These are phyloP conservation scores for Salix suchowensis DNA, from an alignment of 345 rosid species.

Conservation along the genomic window DNA sequence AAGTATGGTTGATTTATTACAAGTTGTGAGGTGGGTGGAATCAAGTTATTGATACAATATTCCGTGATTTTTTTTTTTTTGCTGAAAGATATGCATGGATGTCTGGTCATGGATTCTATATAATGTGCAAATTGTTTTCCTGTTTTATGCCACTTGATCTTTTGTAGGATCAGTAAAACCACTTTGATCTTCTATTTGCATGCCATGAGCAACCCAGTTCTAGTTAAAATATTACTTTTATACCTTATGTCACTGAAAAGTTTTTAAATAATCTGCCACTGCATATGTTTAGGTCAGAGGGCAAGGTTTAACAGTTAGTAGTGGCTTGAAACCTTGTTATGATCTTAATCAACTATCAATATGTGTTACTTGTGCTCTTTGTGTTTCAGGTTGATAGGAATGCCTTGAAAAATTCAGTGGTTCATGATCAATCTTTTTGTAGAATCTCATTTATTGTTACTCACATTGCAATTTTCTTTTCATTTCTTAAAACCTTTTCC, in stretches of 20 bases:
- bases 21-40: neutral
- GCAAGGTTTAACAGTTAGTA: neutral
- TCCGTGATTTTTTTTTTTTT: neutral
- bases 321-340: slow-evolving; percentile 2
- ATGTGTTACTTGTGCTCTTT: neutral
- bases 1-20: neutral
- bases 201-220: neutral
- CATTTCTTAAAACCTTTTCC: neutral
- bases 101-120: neutral
- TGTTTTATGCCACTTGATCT: neutral
- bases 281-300: neutral
- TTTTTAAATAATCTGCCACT: neutral
- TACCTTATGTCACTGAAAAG: neutral
- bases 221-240: neutral
- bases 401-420: neutral
- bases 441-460: neutral
- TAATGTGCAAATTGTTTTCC: neutral
- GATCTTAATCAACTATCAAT: neutral
- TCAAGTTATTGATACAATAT: neutral
- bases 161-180: neutral
- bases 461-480: neutral
- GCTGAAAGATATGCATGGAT: neutral
- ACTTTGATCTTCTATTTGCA: neutral
- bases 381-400: neutral
- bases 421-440: slow-evolving; percentile 1